phyloP scores from a whole-genome alignment of 768 basidiomycete genomes.

The Boletellus ananas region DNA sequence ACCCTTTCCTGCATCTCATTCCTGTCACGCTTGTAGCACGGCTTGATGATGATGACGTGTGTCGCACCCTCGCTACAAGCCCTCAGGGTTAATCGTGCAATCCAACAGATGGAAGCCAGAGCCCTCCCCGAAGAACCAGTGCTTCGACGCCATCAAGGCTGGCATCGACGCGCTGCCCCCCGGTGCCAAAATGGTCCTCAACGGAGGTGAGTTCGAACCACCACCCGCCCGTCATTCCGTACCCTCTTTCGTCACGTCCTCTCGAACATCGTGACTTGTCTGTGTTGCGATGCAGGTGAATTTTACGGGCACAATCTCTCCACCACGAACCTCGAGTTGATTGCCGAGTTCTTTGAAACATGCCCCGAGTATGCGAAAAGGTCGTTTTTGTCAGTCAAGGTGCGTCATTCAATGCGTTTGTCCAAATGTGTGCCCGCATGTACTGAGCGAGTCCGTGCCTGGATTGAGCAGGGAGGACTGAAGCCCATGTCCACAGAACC shows the following conservation, averaged over 20 bases:
- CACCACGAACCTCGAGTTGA: conserved; percentile 42
- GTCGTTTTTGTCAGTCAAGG: conserved; percentile 30
- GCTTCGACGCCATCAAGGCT: conserved; percentile 59
- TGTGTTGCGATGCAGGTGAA: conserved; percentile 35
- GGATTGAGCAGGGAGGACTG: neutral
- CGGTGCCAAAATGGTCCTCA: conserved; percentile 46
- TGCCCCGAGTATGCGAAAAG: conserved; percentile 31
- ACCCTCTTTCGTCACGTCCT: neutral
- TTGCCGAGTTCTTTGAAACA: conserved; percentile 44
- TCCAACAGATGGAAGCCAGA: conserved; percentile 39
- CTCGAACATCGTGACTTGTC: neutral
- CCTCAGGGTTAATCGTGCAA: neutral
- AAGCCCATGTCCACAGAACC: conserved; percentile 2
- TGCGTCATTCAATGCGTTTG: neutral
- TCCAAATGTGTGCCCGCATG: too few species aligned
- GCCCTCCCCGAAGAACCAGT: conserved; percentile 49
- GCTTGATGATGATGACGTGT: conserved; percentile 59
- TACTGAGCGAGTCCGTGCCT: neutral
- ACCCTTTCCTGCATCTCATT: neutral
- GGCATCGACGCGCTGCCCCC: conserved; percentile 40
- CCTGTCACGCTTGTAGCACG: conserved; percentile 31
- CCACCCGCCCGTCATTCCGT: too few species aligned
- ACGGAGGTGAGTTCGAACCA: conserved; percentile 36
- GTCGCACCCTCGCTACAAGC: neutral
- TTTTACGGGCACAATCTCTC: conserved; percentile 48